A percentile compares a stretch with the other conserved stretches of the same genome.
Evolutionary conservation across 2,329 filamentous ascomycete genomes (phyloP).

Genomic region (Pseudophaeomoniella oleicola): DNA sequence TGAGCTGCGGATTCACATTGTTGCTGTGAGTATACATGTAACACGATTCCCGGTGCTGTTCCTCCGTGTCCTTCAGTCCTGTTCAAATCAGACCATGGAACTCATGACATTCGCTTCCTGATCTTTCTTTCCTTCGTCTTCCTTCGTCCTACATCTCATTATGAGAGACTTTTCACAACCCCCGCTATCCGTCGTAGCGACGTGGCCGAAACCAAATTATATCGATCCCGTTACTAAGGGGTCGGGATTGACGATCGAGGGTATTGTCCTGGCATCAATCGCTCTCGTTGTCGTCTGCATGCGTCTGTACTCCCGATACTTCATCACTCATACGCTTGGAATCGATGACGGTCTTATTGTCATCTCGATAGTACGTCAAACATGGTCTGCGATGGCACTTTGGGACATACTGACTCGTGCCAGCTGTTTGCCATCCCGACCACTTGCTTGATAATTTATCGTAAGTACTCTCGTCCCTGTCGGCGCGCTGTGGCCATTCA

Average conservation of each 20-base stretch:
- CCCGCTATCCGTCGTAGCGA: background rate
- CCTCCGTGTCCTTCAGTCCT: too few species aligned
- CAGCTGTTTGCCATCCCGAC: too few species aligned
- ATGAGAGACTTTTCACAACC: background rate
- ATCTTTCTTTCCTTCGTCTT: too few species aligned
- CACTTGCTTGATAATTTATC: too few species aligned
- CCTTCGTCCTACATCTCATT: too few species aligned
- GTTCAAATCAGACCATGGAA: too few species aligned
- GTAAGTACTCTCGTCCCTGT: too few species aligned
- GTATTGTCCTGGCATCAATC: conserved; percentile 12
- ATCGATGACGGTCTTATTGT: conserved; percentile 10
- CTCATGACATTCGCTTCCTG: too few species aligned
- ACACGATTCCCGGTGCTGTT: too few species aligned
- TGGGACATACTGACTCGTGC: background rate
- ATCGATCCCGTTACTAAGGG: conserved; percentile 15
- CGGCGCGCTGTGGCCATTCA: too few species aligned
- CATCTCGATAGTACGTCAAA: conserved; percentile 3
- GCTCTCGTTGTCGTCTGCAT: conserved; percentile 10
- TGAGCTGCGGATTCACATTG: too few species aligned
- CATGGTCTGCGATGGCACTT: background rate
- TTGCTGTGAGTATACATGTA: too few species aligned
- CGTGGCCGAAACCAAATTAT: conserved; percentile 18
- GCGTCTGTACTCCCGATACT: conserved; percentile 15
- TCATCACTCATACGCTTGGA: conserved; percentile 12
- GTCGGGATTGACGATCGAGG: conserved; percentile 12